Percentiles rank a stretch among this genome's conserved stretches.
phyloP scores from a whole-genome alignment of 2,329 filamentous ascomycete species.

The Colletotrichum somersetense region DNA sequence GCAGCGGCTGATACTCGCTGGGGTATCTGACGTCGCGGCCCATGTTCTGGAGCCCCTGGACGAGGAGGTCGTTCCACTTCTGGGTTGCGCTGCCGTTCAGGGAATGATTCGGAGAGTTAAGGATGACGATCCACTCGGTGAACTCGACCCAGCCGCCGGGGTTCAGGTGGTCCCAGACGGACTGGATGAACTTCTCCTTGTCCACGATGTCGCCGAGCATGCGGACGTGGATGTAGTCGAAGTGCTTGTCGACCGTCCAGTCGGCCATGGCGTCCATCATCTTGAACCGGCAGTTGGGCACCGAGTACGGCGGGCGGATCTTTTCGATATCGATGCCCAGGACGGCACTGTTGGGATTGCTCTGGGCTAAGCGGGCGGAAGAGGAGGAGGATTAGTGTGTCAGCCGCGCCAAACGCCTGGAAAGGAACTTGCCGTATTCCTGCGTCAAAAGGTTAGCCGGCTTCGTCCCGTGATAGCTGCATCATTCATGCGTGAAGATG shows the following conservation, averaged over 20 bases:
- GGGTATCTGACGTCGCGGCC: conserved; percentile 50
- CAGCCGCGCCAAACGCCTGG: not conserved
- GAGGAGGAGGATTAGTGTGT: conserved; percentile 1
- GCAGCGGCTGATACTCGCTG: conserved; percentile 44
- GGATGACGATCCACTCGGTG: conserved; percentile 51
- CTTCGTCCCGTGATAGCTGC: conserved; percentile 10
- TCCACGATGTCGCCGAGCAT: conserved; percentile 49
- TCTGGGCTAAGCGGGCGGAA: conserved; percentile 42
- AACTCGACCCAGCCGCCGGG: conserved; percentile 47
- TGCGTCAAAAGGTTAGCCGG: conserved; percentile 34
- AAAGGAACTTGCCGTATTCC: conserved; percentile 44
- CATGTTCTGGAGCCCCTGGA: conserved; percentile 47
- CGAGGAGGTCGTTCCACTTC: conserved; percentile 48
- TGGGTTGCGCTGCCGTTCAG: conserved; percentile 49
- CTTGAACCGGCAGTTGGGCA: conserved; percentile 49
- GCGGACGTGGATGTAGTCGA: conserved; percentile 51
- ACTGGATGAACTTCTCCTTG: conserved; percentile 47
- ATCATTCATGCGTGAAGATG: not conserved
- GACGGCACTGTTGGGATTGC: conserved; percentile 46
- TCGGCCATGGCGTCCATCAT: conserved; percentile 47
- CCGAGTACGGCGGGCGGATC: conserved; percentile 45
- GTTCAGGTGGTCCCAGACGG: conserved; percentile 49
- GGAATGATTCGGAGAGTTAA: conserved; percentile 50
- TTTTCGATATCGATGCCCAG: conserved; percentile 50
- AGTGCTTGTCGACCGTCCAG: conserved; percentile 46